These are phyloP conservation scores for Pseudogymnoascus destructans DNA, from an alignment of 2,329 filamentous ascomycete species.

Conservation along the genomic window DNA sequence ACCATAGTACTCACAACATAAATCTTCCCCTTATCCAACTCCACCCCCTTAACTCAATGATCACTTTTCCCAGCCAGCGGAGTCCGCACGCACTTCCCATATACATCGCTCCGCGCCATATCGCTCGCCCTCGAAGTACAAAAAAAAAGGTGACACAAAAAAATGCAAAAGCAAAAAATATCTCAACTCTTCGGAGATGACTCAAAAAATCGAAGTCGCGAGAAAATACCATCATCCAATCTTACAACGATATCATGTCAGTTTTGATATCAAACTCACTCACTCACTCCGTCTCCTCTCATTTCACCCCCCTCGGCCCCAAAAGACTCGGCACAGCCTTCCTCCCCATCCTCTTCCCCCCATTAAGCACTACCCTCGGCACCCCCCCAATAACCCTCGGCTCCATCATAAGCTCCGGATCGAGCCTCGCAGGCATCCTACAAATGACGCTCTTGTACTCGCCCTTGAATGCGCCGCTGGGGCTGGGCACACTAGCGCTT, in stretches of 20 bases:
- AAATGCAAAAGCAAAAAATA: background rate
- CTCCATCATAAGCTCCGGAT: constrained; percentile 80
- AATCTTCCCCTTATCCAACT: background rate
- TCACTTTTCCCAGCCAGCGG: constrained; percentile 5
- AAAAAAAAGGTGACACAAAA: background rate
- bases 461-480: constrained; percentile 47
- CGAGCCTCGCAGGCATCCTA: constrained; percentile 67
- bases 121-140: background rate
- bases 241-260: constrained; percentile 5
- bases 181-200: background rate
- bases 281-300: background rate
- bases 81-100: background rate
- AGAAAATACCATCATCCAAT: background rate
- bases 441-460: constrained; percentile 49
- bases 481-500: constrained; percentile 46
- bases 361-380: constrained; percentile 38
- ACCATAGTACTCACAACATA: background rate
- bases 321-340: constrained; percentile 28
- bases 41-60: background rate
- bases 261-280: background rate
- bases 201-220: background rate
- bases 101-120: constrained; percentile 7
- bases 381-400: constrained; percentile 80
- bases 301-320: constrained; percentile 11
- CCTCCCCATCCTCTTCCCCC: constrained; percentile 24